These are phyloP conservation scores for Exophiala bonariae DNA, from an alignment of 2,329 filamentous ascomycete genomes.

Conservation along the genomic window DNA sequence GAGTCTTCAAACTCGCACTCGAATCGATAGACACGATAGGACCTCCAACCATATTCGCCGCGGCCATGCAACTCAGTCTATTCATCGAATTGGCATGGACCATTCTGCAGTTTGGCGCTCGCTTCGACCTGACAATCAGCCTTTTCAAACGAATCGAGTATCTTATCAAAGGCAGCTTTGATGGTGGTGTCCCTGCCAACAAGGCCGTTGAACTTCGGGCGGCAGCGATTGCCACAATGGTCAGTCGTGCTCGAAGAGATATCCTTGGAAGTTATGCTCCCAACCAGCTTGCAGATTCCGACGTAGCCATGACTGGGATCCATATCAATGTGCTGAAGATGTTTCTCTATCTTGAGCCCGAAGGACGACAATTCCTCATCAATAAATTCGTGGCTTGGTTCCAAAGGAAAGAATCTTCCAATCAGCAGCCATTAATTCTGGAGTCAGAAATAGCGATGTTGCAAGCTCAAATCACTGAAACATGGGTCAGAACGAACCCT, in stretches of 20 bases:
- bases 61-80: background rate
- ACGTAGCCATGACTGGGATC: background rate
- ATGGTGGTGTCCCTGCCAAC: background rate
- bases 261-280: background rate
- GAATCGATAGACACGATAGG: background rate
- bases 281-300: background rate
- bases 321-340: background rate
- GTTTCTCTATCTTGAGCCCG: slow-evolving; percentile 1
- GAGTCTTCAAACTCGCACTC: background rate
- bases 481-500: background rate
- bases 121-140: background rate
- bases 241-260: background rate
- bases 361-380: background rate
- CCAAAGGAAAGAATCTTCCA: background rate
- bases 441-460: background rate
- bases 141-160: slow-evolving; percentile 1
- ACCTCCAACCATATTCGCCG: slow-evolving; percentile 1
- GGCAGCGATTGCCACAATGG: background rate
- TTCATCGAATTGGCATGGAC: background rate
- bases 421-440: background rate
- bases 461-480: slow-evolving; percentile 1
- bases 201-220: background rate
- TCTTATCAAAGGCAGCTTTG: background rate
- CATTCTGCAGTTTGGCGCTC: background rate
- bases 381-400: background rate